A percentile compares a stretch with the other conserved stretches of the same genome.
Evolutionary conservation across 352 stramenopile species (phyloP).

Genomic region (Phytopythium mirpurense): DNA sequence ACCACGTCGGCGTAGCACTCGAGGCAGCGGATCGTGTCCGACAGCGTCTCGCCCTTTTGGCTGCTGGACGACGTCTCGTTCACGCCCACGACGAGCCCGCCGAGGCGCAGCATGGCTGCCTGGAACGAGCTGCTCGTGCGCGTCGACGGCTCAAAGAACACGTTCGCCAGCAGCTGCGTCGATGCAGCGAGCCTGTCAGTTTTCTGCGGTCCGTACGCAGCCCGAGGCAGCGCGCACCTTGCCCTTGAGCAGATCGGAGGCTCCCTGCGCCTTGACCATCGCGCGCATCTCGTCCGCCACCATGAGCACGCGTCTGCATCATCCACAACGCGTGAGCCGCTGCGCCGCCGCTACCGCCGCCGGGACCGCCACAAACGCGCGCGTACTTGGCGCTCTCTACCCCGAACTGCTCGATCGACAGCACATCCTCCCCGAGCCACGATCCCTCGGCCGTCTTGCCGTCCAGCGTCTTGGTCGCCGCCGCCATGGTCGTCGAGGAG

Average conservation of each 20-base stretch:
- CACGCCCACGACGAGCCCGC: constrained; percentile 93
- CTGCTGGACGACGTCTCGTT: constrained; percentile 92
- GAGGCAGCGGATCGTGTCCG: constrained; percentile 96
- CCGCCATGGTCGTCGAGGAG: constrained; percentile 4
- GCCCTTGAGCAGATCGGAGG: constrained; percentile 74
- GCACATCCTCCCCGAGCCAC: constrained; percentile 68
- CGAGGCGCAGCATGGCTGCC: constrained; percentile 95
- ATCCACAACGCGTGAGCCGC: constrained; percentile 4
- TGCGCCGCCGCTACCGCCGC: not conserved
- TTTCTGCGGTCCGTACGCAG: not conserved
- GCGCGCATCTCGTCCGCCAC: constrained; percentile 82
- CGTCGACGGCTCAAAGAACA: constrained; percentile 99
- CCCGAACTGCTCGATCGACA: constrained; percentile 78
- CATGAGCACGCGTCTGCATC: constrained; percentile 49
- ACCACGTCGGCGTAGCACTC: constrained; percentile 96
- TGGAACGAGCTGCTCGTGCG: constrained; percentile 98
- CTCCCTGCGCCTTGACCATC: constrained; percentile 70
- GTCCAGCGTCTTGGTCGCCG: constrained; percentile 32
- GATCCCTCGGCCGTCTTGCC: constrained; percentile 46
- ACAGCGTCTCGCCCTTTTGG: constrained; percentile 98
- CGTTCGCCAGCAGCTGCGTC: constrained; percentile 88
- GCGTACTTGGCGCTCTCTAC: constrained; percentile 63
- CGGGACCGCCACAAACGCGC: not conserved
- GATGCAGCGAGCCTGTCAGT: not conserved
- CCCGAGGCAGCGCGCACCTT: constrained; percentile 33